Base-by-base conservation (phyloP, 176 grass and related monocot genomes). In the Phyllostachys edulis region DNA sequence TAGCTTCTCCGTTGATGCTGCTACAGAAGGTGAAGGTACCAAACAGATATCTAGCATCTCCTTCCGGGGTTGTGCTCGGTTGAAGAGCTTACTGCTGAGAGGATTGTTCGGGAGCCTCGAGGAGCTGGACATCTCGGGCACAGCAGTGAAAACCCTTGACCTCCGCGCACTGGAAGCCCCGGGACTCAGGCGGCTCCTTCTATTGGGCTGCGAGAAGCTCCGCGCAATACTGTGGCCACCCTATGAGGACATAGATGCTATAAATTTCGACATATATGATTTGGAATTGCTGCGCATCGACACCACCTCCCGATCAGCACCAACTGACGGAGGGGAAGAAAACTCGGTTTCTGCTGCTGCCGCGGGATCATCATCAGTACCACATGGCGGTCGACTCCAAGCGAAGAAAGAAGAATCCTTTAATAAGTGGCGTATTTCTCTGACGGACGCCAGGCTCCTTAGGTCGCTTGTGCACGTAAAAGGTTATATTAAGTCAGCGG, bases 231-330 rank as follows among this genome's bases (percentile, higher is more conserved):
- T 73, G 24, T 73, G 23, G 69, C 69, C 41, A 45, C 36, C 14
- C 15, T 10, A 0, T 2, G 9, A 6, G 8, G 34, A 0, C 32
- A n/a, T n/a, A n/a, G n/a, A n/a, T n/a, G n/a, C n/a, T n/a, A n/a
- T n/a, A n/a, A n/a, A n/a, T n/a, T n/a, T n/a, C n/a, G n/a, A n/a
- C n/a, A 34, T 34, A 34, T 0, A 1, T 1, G 4, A 4, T 5
- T 70, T 34, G 20, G 10, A 45, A 1, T 21, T 70, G 67, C 10
- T 70, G 6, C 69, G 6, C 1, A 50, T 73, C 8, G 44, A 50
- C 44, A 67, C 62, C 8, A 65, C 7, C 7, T 34, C 32, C 32
- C 7, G 0, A 45, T 16, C 47, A 15, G 0, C 0, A 59, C 13
- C 37, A 56, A 0, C 45, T 68, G 21, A 34, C 32, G 32, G 32